These are phyloP conservation scores for Gryganskiella cystojenkinii DNA, from an alignment of 192 early-diverging fungal species.

Conservation along the genomic window DNA sequence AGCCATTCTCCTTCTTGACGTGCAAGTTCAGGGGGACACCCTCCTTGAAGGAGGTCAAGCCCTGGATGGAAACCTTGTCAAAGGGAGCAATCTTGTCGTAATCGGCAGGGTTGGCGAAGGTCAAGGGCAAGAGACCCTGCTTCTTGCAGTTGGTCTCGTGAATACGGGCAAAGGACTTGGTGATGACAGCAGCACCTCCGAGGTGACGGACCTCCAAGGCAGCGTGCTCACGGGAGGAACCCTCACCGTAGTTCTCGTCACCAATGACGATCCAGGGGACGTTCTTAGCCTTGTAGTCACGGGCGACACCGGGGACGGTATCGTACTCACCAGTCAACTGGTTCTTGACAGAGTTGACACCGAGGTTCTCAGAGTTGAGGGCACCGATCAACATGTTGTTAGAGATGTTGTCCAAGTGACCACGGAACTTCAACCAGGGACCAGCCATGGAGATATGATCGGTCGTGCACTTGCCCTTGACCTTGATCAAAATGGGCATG, in stretches of 20 bases:
- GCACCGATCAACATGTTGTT: constrained; percentile 99
- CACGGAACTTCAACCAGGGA: constrained; percentile 94
- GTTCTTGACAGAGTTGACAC: constrained; percentile 82
- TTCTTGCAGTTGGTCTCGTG: constrained; percentile 99
- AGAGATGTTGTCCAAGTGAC: constrained; percentile 98
- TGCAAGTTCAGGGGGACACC: constrained; percentile 89
- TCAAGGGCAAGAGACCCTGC: constrained; percentile 97
- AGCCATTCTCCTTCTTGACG: constrained; percentile 84
- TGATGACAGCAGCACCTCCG: constrained; percentile 92
- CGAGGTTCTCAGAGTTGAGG: constrained; percentile 88
- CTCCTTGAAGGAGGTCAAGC: constrained; percentile 83
- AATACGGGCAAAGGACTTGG: constrained; percentile 98
- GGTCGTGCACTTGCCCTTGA: constrained; percentile 98
- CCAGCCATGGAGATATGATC: constrained; percentile 98
- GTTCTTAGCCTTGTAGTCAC: constrained; percentile 92
- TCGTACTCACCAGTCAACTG: constrained; percentile 80
- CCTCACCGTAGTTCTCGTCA: constrained; percentile 99
- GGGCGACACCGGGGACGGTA: constrained; percentile 92
- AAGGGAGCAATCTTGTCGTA: constrained; percentile 90
- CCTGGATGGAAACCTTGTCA: constrained; percentile 91
- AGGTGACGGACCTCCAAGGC: constrained; percentile 97
- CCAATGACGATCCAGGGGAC: constrained; percentile 94
- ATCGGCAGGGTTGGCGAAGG: constrained; percentile 93
- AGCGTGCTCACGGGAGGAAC: constrained; percentile 98
- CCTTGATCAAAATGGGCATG: constrained; percentile 93